phyloP scores from a whole-genome alignment of 192 early-diverging fungal genomes.

The Mortierella claussenii region DNA sequence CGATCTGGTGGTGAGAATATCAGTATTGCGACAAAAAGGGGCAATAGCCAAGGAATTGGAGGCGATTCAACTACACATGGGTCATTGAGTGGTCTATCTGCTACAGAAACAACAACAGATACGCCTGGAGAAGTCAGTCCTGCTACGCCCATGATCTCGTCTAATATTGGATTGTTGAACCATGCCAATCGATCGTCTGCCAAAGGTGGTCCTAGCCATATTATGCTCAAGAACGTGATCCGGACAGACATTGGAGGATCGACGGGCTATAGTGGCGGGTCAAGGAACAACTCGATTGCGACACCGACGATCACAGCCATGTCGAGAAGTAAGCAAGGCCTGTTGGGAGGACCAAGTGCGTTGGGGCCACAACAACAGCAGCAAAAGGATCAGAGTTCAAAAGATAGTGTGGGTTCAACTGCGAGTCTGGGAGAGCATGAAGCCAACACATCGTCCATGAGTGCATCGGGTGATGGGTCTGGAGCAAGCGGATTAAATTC shows the following conservation, averaged over 20 bases:
- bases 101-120: too few species aligned
- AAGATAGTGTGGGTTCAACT: background rate
- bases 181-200: constrained; percentile 22
- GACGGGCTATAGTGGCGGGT: background rate
- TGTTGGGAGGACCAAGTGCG: background rate
- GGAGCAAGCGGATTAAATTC: constrained; percentile 3
- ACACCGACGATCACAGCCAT: constrained; percentile 28
- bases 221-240: constrained; percentile 24
- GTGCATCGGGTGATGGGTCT: too few species aligned
- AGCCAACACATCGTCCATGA: too few species aligned
- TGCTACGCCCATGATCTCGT: too few species aligned
- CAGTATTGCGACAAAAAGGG: too few species aligned
- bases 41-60: too few species aligned
- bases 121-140: too few species aligned
- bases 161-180: background rate
- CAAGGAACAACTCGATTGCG: constrained; percentile 12
- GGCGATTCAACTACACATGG: too few species aligned
- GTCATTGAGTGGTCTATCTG: too few species aligned
- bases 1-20: too few species aligned
- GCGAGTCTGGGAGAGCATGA: background rate
- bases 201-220: constrained; percentile 2
- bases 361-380: background rate
- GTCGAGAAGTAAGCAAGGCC: constrained; percentile 16
- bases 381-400: background rate
- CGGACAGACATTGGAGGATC: constrained; percentile 16